phyloP scores from a whole-genome alignment of 2,329 filamentous ascomycete genomes.

The Clarireedia paspali region DNA sequence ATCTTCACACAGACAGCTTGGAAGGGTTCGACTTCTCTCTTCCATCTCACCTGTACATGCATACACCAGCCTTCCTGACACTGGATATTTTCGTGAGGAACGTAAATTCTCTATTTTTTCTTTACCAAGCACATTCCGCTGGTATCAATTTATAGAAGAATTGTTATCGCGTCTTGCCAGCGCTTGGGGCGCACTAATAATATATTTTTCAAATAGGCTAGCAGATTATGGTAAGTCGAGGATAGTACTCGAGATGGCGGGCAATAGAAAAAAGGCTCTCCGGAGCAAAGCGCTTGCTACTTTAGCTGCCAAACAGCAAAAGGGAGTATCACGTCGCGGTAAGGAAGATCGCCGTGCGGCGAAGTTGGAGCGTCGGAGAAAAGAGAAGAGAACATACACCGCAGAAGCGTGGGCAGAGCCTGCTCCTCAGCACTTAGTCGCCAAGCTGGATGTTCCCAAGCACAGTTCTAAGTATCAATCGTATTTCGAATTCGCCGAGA shows the following conservation, averaged over 20 bases:
- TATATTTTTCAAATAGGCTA: neutral
- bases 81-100: neutral
- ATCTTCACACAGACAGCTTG: neutral
- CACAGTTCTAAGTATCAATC: slow-evolving; percentile 47
- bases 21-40: neutral
- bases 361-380: slow-evolving; percentile 23
- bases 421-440: slow-evolving; percentile 26
- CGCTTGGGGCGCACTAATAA: slow-evolving; percentile 2
- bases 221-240: slow-evolving; percentile 14
- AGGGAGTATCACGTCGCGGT: neutral
- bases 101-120: neutral
- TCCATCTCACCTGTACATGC: neutral
- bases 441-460: slow-evolving; percentile 26
- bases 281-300: slow-evolving; percentile 6
- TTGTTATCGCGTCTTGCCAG: neutral
- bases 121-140: neutral
- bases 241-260: slow-evolving; percentile 10
- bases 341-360: slow-evolving; percentile 21
- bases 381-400: slow-evolving; percentile 22
- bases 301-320: neutral
- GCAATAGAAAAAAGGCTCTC: slow-evolving; percentile 16
- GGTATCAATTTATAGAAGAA: neutral
- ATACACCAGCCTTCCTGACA: neutral
- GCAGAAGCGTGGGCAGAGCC: slow-evolving; percentile 24
- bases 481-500: slow-evolving; percentile 58